Evolutionary conservation across 108 stramenopile species (phyloP).

Genomic region (Skeletonema grethae): DNA sequence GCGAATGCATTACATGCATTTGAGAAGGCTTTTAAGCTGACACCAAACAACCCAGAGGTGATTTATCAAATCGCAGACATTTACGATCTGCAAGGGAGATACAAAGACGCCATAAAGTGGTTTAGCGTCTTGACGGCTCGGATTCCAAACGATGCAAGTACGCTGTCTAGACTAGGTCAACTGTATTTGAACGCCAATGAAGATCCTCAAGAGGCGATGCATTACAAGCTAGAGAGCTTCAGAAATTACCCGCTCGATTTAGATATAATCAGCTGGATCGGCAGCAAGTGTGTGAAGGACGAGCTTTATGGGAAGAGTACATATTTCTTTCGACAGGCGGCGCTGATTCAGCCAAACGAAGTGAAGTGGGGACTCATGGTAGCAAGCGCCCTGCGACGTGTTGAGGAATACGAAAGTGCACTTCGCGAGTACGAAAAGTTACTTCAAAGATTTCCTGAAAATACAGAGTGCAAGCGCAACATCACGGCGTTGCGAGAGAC

Average conservation of each 20-base stretch:
- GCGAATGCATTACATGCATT: slow-evolving; percentile 83
- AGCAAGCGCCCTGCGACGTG: slow-evolving; percentile 74
- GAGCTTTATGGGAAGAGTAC: slow-evolving; percentile 90
- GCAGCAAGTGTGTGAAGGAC: slow-evolving; percentile 87
- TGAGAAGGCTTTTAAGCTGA: slow-evolving; percentile 84
- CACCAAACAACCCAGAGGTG: slow-evolving; percentile 83
- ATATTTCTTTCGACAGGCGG: slow-evolving; percentile 82
- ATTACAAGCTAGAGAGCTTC: slow-evolving; percentile 74
- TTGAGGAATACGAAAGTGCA: slow-evolving; percentile 63
- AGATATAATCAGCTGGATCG: slow-evolving; percentile 87
- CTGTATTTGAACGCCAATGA: slow-evolving; percentile 63
- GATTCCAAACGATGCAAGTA: slow-evolving; percentile 73
- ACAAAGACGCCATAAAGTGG: slow-evolving; percentile 60
- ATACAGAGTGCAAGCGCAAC: slow-evolving; percentile 50
- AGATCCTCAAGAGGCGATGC: slow-evolving; percentile 66
- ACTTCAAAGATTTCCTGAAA: slow-evolving; percentile 10
- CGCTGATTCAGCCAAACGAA: slow-evolving; percentile 85
- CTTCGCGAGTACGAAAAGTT: slow-evolving; percentile 68
- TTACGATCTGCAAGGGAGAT: slow-evolving; percentile 57
- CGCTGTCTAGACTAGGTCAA: slow-evolving; percentile 75
- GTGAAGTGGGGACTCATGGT: slow-evolving; percentile 91
- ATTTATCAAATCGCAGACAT: slow-evolving; percentile 88
- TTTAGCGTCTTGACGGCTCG: slow-evolving; percentile 83
- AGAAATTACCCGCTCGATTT: slow-evolving; percentile 85
- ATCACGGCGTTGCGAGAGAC: slow-evolving; percentile 62